Evolutionary conservation across 768 basidiomycete genomes (phyloP).

Genomic region (Tylopilus vinaceipallidus): DNA sequence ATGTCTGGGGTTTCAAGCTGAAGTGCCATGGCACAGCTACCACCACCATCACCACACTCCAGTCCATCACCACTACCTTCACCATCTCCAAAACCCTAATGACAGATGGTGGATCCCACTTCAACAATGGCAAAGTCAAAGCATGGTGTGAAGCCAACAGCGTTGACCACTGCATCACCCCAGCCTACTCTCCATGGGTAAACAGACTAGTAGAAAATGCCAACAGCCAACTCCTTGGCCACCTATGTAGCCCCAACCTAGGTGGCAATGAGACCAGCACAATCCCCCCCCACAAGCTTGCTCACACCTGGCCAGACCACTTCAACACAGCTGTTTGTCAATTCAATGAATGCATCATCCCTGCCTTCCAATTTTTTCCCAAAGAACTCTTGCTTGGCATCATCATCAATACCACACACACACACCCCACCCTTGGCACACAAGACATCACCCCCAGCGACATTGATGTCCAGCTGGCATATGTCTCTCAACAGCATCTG

Average conservation of each 20-base stretch:
- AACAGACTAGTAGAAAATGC: slow-evolving; percentile 37
- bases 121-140: slow-evolving; percentile 33
- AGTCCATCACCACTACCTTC: slow-evolving; percentile 24
- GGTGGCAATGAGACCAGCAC: slow-evolving; percentile 24
- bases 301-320: background rate
- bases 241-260: slow-evolving; percentile 34
- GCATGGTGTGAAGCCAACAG: slow-evolving; percentile 24
- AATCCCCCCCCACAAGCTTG: too few relatives aligned
- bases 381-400: background rate
- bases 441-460: too few relatives aligned
- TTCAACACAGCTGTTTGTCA: background rate
- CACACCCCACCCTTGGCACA: background rate
- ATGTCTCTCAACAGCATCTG: too few relatives aligned
- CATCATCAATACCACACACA: background rate
- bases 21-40: slow-evolving; percentile 29
- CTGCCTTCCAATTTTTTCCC: background rate
- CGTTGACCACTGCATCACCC: slow-evolving; percentile 14
- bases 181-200: slow-evolving; percentile 42
- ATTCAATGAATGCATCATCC: background rate
- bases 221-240: slow-evolving; percentile 32
- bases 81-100: slow-evolving; percentile 32
- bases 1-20: slow-evolving; percentile 30
- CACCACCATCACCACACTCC: slow-evolving; percentile 21
- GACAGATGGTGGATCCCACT: slow-evolving; percentile 38
- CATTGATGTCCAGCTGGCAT: too few relatives aligned